These are phyloP conservation scores for Trypanosoma avium DNA, from an alignment of 208 protist genomes.

Conservation along the genomic window DNA sequence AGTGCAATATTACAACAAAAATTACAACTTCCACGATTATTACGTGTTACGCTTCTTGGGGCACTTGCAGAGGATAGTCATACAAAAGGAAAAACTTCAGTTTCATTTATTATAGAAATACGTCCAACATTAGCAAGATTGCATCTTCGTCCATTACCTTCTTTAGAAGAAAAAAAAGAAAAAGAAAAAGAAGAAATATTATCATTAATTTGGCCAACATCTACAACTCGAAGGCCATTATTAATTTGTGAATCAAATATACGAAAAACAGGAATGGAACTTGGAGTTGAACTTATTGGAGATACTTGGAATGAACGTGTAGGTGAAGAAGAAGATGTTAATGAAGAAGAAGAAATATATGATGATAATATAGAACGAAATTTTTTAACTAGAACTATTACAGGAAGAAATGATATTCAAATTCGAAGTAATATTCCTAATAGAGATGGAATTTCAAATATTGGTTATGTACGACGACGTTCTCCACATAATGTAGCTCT, in stretches of 20 bases:
- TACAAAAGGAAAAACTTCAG: conserved; percentile 20
- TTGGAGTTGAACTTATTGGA: conserved; percentile 84
- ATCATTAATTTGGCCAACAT: not conserved
- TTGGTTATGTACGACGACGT: conserved; percentile 5
- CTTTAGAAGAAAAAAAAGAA: not conserved
- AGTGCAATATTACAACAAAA: conserved; percentile 56
- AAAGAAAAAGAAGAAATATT: conserved; percentile 18
- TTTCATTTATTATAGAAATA: conserved; percentile 63
- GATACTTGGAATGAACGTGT: conserved; percentile 66
- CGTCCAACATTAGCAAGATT: conserved; percentile 77
- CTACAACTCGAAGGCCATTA: conserved; percentile 36
- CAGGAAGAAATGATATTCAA: not conserved
- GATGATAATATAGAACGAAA: conserved; percentile 16
- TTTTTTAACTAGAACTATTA: no score
- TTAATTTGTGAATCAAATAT: conserved; percentile 75
- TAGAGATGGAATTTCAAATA: not conserved
- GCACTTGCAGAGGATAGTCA: conserved; percentile 68
- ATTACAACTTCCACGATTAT: conserved; percentile 62
- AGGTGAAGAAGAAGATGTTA: conserved; percentile 15
- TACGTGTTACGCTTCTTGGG: conserved; percentile 60
- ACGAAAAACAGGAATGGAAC: conserved; percentile 60
- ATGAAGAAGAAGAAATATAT: not conserved
- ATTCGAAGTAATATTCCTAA: conserved; percentile 1
- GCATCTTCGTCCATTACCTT: conserved; percentile 50
- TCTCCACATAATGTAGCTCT: conserved; percentile 65